Conservation (phyloP, 805 yeast genomes). For the Lachancea lanzarotensis region DNA sequence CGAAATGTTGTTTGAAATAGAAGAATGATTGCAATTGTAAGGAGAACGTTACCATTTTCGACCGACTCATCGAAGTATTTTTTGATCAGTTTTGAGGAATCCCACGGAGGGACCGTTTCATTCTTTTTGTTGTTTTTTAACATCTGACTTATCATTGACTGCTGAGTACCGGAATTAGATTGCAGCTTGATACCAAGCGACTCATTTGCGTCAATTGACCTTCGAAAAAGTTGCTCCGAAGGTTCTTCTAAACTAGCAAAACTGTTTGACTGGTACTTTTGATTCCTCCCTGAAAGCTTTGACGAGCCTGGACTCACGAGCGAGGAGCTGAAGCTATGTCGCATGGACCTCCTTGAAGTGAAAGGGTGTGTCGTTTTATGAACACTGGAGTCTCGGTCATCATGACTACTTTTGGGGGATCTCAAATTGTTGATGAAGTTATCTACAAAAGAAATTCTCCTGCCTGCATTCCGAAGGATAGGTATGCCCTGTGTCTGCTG, state of each 20-base stretch:
- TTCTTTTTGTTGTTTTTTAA: not conserved
- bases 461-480: conserved; percentile 16
- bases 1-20: conserved; percentile 29
- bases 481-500: conserved; percentile 14
- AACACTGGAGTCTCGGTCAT: conserved; percentile 7
- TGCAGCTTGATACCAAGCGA: not conserved
- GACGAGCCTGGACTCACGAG: conserved; percentile 1
- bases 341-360: conserved; percentile 8
- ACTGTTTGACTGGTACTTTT: not conserved
- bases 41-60: conserved; percentile 27
- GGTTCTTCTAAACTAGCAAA: not conserved
- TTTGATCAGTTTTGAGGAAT: conserved; percentile 21
- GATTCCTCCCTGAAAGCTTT: not conserved
- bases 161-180: not conserved
- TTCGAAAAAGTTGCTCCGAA: not conserved
- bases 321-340: conserved; percentile 9
- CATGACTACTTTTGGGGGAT: conserved; percentile 16
- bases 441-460: conserved; percentile 29
- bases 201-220: not conserved
- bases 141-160: conserved; percentile 4
- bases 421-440: conserved; percentile 25
- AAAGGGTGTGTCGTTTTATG: not conserved
- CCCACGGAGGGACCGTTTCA: conserved; percentile 26
- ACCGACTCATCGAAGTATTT: conserved; percentile 29
- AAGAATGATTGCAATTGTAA: conserved; percentile 24